Evolutionary conservation across 2,329 filamentous ascomycete species (phyloP).

Genomic region (Cercospora nicotianae): DNA sequence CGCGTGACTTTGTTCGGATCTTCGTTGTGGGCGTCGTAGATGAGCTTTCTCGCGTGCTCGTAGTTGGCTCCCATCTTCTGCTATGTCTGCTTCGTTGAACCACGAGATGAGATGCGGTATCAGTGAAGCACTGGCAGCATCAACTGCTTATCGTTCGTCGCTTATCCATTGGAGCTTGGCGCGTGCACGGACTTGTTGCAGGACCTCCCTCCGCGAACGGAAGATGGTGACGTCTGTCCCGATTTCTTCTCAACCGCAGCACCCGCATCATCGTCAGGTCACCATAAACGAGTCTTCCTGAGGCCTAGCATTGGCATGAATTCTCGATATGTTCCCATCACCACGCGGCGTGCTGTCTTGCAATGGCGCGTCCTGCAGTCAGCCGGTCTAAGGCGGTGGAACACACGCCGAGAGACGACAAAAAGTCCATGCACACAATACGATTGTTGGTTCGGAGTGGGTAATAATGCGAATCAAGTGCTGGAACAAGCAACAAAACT

Average conservation of each 20-base stretch:
- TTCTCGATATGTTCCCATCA: not conserved
- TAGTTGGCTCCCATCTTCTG: slow-evolving; percentile 31
- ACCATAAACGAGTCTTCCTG: not conserved
- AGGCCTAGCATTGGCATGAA: not conserved
- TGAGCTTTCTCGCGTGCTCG: slow-evolving; percentile 57
- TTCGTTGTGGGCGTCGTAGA: slow-evolving; percentile 70
- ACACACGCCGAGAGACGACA: not conserved
- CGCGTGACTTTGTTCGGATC: slow-evolving; percentile 62
- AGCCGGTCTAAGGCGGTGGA: not conserved
- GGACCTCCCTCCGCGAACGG: not conserved
- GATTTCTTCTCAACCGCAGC: not conserved
- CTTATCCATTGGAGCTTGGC: not conserved
- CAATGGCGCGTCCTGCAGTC: not conserved
- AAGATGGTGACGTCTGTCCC: not conserved
- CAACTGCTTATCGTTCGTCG: not conserved
- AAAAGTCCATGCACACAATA: not conserved
- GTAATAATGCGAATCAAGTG: not conserved
- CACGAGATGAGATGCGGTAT: not conserved
- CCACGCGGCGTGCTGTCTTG: not conserved
- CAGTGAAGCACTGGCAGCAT: not conserved
- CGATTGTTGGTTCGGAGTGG: not conserved
- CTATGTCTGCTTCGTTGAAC: not conserved
- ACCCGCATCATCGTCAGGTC: not conserved
- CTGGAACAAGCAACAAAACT: not conserved
- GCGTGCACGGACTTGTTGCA: not conserved